Evolutionary conservation across 495 filamentous ascomycete genomes (phyloP), one percentile per base, ranked within the genome.

Genomic region (Aspergillus conjunctus): DNA sequence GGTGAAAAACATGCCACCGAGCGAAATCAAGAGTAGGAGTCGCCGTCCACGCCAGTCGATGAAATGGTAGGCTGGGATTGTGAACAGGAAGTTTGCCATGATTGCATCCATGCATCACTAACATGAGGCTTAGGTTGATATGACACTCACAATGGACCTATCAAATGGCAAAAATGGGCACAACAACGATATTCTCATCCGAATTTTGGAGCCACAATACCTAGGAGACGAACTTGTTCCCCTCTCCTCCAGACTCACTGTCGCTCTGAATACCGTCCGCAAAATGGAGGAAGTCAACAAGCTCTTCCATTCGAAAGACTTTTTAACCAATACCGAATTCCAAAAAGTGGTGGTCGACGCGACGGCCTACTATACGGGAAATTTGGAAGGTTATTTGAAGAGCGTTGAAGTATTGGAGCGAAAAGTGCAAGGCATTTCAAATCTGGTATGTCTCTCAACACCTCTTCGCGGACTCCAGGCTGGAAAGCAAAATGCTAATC

Each of bases 31-130:
- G 7, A 74, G 66, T 10, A 74, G 59, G 18, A 61, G 31, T 31
- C 71, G 58, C 14, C 71, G 69, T 10, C 71, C 71, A n/a, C 60
- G 37, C 31, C 39, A 51, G 31, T 74, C 71, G 22, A 74, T 71
- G 33, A 48, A 59, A 17, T 4, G 37, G 32, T 68, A 71, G 0
- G 68, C 69, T 12, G 69, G 64, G 14, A 69, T 46, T 11, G 70
- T 67, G 56, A 67, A 74, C 7, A 72, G 17, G 18, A 72, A 74
- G 53, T 74, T 74, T 4, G 64, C 61, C 15, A 10, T 54, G 11
- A 2, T 41, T 11, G 9, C 17, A 6, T 46, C 1, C 14, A 21
- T 17, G n/a, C 7, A 33, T 22, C 2, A 15, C 26, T 6, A 12
- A n/a, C 22, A 37, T 32, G 15, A 18, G 18, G 5, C 31, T 32